phyloP scores from a whole-genome alignment of 495 filamentous ascomycete genomes.

The Parathielavia hyrcaniae region DNA sequence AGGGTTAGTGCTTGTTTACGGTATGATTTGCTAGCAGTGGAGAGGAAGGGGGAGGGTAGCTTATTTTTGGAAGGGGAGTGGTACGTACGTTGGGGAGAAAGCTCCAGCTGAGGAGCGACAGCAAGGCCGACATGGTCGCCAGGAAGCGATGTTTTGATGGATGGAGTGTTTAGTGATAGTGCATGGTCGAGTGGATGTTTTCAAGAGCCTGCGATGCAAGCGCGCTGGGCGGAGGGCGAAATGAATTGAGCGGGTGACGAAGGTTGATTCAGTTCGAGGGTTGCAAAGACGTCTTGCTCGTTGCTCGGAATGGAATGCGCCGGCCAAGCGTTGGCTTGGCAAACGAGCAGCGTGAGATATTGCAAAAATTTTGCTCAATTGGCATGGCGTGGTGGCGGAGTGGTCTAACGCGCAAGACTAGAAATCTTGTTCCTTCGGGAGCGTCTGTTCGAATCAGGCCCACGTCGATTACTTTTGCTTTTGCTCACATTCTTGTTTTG shows the following conservation, averaged over 20 bases:
- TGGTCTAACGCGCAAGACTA: constrained; percentile 26
- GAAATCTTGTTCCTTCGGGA: constrained; percentile 26
- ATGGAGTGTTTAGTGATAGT: background rate
- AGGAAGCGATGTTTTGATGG: background rate
- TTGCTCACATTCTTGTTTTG: background rate
- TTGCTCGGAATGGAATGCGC: too few species aligned
- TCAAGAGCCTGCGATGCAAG: background rate
- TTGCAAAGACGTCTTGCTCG: background rate
- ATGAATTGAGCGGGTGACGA: background rate
- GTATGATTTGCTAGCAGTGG: background rate
- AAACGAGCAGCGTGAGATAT: too few species aligned
- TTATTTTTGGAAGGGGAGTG: constrained; percentile 2
- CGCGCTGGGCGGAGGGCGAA: background rate
- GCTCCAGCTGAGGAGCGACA: constrained; percentile 75
- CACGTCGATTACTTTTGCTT: constrained; percentile 17
- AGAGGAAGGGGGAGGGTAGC: background rate
- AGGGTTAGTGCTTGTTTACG: background rate
- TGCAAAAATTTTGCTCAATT: background rate
- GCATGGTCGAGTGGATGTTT: background rate
- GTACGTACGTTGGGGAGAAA: constrained; percentile 66
- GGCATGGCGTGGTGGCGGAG: constrained; percentile 21
- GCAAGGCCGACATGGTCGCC: constrained; percentile 36
- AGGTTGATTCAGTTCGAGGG: too few species aligned
- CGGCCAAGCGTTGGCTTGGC: background rate
- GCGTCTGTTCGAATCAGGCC: constrained; percentile 27